These are phyloP conservation scores for Mitragyna speciosa DNA, from an alignment of 257 asterid genomes.

Conservation along the genomic window DNA sequence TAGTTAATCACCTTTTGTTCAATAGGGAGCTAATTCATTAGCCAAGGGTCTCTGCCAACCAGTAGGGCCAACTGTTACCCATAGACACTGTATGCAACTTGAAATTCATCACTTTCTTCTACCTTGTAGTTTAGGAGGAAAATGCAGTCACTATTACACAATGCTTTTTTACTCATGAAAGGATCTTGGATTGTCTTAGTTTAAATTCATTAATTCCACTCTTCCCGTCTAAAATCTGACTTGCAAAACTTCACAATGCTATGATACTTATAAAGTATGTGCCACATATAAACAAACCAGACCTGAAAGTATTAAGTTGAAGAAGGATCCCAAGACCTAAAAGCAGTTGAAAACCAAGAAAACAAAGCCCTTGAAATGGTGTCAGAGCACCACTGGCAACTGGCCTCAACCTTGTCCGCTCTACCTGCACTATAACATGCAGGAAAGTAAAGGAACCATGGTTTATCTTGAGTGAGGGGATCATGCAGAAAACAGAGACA, in stretches of 20 bases:
- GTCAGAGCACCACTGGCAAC: slow-evolving; percentile 81
- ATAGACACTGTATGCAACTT: background rate
- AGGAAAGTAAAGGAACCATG: slow-evolving; percentile 1
- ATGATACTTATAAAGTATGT: background rate
- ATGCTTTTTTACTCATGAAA: background rate
- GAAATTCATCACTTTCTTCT: background rate
- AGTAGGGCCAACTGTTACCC: background rate
- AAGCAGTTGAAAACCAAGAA: slow-evolving; percentile 85
- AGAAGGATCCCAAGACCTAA: slow-evolving; percentile 85
- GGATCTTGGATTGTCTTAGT: background rate
- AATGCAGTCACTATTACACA: background rate
- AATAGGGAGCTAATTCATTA: background rate
- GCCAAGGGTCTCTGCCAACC: background rate
- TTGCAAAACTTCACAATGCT: background rate
- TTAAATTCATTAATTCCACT: background rate
- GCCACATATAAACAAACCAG: slow-evolving; percentile 7
- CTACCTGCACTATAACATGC: slow-evolving; percentile 64
- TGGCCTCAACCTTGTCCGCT: slow-evolving; percentile 86
- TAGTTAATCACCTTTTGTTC: background rate
- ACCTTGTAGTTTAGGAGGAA: background rate
- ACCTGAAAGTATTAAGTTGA: slow-evolving; percentile 87
- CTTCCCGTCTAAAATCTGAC: background rate
- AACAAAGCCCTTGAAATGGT: slow-evolving; percentile 77
- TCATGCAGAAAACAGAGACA: background rate
- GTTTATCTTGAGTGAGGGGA: background rate